Conservation (phyloP, 225 moss, liverwort and hornwort genomes). For the Physcomitrellopsis africana region DNA sequence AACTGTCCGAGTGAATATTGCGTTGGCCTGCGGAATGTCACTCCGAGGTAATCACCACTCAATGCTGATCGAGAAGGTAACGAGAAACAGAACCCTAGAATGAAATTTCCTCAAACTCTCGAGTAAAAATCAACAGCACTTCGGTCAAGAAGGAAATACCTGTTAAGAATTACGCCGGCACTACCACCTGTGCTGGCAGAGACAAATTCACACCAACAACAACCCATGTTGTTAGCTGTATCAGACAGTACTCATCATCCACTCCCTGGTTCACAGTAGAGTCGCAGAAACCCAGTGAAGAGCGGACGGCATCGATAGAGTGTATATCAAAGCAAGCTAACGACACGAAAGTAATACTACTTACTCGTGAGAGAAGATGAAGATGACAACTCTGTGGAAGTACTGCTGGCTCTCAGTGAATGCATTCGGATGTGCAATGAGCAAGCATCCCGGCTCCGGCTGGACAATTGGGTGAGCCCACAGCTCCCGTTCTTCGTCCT, state of each 20-base stretch:
- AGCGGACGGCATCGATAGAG: too few relatives aligned
- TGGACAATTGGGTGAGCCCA: constrained; percentile 84
- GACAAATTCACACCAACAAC: constrained; percentile 8
- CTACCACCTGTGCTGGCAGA: constrained; percentile 64
- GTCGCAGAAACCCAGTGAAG: neutral
- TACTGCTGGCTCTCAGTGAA: constrained; percentile 77
- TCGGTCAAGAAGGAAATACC: constrained; percentile 32
- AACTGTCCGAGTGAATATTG: constrained; percentile 75
- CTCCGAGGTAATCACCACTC: constrained; percentile 8
- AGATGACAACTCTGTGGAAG: constrained; percentile 85
- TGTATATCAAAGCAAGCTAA: too few relatives aligned
- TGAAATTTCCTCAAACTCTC: constrained; percentile 1
- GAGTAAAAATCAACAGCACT: neutral
- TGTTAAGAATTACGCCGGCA: constrained; percentile 83
- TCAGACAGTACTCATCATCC: neutral
- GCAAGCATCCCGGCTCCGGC: constrained; percentile 77
- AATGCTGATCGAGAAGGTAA: neutral
- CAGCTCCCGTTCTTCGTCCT: constrained; percentile 47
- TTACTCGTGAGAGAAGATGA: constrained; percentile 74
- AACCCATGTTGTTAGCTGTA: neutral
- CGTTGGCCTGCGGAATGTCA: constrained; percentile 59
- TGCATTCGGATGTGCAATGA: constrained; percentile 77
- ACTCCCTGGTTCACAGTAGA: constrained; percentile 25
- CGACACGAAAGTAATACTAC: neutral
- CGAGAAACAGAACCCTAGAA: neutral